Percentiles rank a stretch among this genome's conserved stretches.
Evolutionary conservation across 352 stramenopile genomes (phyloP).

Genomic region (Globisporangium spiculum): DNA sequence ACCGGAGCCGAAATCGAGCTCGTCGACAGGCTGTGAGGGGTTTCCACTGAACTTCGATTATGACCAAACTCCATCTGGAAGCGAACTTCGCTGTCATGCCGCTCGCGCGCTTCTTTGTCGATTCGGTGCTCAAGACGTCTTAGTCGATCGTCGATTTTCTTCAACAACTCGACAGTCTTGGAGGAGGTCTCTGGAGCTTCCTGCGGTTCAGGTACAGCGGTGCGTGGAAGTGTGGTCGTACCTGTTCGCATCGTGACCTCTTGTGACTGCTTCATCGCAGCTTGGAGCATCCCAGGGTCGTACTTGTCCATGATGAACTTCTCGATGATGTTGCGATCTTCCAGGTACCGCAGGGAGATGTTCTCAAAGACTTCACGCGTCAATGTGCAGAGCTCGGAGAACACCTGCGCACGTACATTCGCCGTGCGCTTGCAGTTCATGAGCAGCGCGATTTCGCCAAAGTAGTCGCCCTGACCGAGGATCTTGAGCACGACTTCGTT

Average conservation of each 20-base stretch:
- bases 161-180: constrained; percentile 37
- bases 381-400: constrained; percentile 74
- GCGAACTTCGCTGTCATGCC: constrained; percentile 47
- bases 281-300: constrained; percentile 67
- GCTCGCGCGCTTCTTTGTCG: constrained; percentile 41
- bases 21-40: constrained; percentile 10
- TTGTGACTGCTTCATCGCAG: constrained; percentile 72
- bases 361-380: constrained; percentile 75
- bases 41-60: constrained; percentile 10
- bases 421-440: constrained; percentile 86
- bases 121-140: constrained; percentile 46
- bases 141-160: constrained; percentile 50
- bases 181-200: constrained; percentile 2
- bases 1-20: background rate
- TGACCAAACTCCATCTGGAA: constrained; percentile 28
- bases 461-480: constrained; percentile 74
- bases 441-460: constrained; percentile 75
- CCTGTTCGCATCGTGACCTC: constrained; percentile 52
- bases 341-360: constrained; percentile 71
- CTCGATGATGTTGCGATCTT: constrained; percentile 78
- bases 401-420: constrained; percentile 67
- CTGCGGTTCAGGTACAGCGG: constrained; percentile 9
- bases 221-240: constrained; percentile 11
- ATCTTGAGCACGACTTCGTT: constrained; percentile 70
- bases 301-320: constrained; percentile 88